Percentiles rank a stretch among this genome's conserved stretches.
These are phyloP conservation scores for Apophysomyces ossiformis DNA, from an alignment of 371 early-diverging fungal species.

Conservation along the genomic window DNA sequence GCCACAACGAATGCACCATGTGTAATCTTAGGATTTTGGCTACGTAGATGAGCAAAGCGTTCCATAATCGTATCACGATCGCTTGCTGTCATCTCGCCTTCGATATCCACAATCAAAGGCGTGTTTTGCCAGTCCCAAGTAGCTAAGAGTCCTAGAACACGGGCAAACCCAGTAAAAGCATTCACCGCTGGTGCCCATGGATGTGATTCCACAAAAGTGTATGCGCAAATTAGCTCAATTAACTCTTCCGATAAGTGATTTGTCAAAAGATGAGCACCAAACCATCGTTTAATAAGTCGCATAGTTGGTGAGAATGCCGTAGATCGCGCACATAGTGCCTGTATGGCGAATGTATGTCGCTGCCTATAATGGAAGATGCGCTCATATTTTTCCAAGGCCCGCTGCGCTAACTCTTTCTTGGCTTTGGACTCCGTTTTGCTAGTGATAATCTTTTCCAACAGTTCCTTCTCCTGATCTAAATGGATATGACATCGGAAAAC, in stretches of 20 bases:
- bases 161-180: slow-evolving; percentile 72
- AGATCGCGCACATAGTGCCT: slow-evolving; percentile 70
- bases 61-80: slow-evolving; percentile 50
- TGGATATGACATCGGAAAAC: slow-evolving; percentile 79
- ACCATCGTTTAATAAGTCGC: slow-evolving; percentile 88
- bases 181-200: slow-evolving; percentile 66
- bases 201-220: slow-evolving; percentile 68
- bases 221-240: slow-evolving; percentile 62
- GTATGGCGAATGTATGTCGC: slow-evolving; percentile 69
- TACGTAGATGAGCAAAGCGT: slow-evolving; percentile 49
- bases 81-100: slow-evolving; percentile 56
- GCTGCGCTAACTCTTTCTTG: slow-evolving; percentile 48
- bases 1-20: slow-evolving; percentile 69
- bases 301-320: slow-evolving; percentile 74
- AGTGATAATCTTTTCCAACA: slow-evolving; percentile 61
- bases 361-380: slow-evolving; percentile 59
- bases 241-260: slow-evolving; percentile 64
- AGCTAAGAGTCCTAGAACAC: slow-evolving; percentile 73
- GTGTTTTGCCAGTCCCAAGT: slow-evolving; percentile 77
- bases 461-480: slow-evolving; percentile 68
- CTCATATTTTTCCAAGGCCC: slow-evolving; percentile 57
- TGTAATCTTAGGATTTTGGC: slow-evolving; percentile 45
- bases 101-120: slow-evolving; percentile 80
- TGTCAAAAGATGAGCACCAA: slow-evolving; percentile 75
- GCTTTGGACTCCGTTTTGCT: slow-evolving; percentile 48